Base-by-base conservation (phyloP, 805 yeast genomes). In the Wickerhamomyces mucosus region DNA sequence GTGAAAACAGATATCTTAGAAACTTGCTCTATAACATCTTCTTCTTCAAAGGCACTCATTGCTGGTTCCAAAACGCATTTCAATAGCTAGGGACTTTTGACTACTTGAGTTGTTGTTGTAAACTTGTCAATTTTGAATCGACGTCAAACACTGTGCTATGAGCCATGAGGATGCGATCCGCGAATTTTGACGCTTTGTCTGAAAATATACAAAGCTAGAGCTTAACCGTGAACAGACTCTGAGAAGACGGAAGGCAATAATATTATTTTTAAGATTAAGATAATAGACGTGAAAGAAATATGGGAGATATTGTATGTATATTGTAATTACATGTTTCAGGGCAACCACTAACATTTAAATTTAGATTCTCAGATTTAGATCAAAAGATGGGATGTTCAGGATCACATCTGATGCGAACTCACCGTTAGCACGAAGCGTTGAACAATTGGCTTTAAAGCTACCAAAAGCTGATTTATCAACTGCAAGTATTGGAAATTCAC, bases 321-420 rank as follows among this genome's bases (percentile, higher is more conserved):
- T n/a, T n/a, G n/a, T n/a, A n/a, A n/a, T n/a, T n/a, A n/a, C n/a
- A n/a, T n/a, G n/a, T n/a, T n/a, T n/a, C n/a, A n/a, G n/a, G n/a
- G n/a, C n/a, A n/a, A n/a, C n/a, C n/a, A 23, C 9, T 14, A 16
- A 13, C 10, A 19, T 19, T 11, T 11, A 19, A 8, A 19, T 6
- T 5, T 15, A 63, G 85, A 71, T 88, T 43, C 59, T 81, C 15
- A 65, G 98, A 48, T 84, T 92, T 56, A 69, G 95, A 48, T 66
- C 92, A 18, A 83, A 73, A 47, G 81, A 82, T 43, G 97, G 97
- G 7, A 78, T 75, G 70, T 74, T 72, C 51, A 69, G 97, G 33
- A 67, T 82, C 21, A 51, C 59, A 17, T 72, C 70, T 18, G 72
- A 72, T 17, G 56, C 61, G 4, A 29, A 44, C 2, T 64, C 62